Percentiles rank a stretch among this genome's conserved stretches.
phyloP scores from a whole-genome alignment of 2,329 filamentous ascomycete genomes.

The Verticillium nonalfalfae region DNA sequence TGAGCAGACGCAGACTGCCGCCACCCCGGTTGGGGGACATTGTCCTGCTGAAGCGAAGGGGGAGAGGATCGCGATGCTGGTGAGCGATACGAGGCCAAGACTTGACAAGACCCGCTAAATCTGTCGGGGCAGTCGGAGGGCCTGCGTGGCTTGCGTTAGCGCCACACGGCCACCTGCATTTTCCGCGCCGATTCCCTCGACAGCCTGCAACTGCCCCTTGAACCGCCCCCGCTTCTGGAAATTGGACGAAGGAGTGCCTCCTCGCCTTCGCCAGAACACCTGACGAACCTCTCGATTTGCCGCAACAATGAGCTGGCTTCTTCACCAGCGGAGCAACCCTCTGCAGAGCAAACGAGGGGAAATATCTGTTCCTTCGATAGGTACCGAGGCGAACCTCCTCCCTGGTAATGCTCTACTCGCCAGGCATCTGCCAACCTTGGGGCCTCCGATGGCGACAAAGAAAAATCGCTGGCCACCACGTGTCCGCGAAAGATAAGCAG shows the following conservation, averaged over 20 bases:
- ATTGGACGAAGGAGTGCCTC: neutral
- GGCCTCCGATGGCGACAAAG: neutral
- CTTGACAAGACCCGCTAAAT: neutral
- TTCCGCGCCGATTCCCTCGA: neutral
- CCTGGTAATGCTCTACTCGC: no score
- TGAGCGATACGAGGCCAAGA: neutral
- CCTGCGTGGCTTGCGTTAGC: neutral
- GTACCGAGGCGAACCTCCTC: no score
- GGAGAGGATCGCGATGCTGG: neutral
- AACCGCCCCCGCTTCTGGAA: neutral
- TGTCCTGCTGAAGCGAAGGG: neutral
- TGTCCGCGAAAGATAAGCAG: neutral
- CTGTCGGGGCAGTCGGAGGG: neutral
- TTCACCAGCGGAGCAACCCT: no score
- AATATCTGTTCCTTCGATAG: no score
- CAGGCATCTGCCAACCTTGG: no score
- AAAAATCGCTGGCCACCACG: neutral
- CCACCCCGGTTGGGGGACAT: neutral
- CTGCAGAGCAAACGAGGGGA: no score
- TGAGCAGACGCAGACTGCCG: no score
- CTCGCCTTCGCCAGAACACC: neutral
- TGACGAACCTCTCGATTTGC: neutral
- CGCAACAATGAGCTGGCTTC: neutral
- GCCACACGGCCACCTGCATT: neutral
- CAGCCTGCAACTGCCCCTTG: neutral